These are phyloP conservation scores for Santalum album DNA, from an alignment of 164 flowering plant genomes.

Conservation along the genomic window DNA sequence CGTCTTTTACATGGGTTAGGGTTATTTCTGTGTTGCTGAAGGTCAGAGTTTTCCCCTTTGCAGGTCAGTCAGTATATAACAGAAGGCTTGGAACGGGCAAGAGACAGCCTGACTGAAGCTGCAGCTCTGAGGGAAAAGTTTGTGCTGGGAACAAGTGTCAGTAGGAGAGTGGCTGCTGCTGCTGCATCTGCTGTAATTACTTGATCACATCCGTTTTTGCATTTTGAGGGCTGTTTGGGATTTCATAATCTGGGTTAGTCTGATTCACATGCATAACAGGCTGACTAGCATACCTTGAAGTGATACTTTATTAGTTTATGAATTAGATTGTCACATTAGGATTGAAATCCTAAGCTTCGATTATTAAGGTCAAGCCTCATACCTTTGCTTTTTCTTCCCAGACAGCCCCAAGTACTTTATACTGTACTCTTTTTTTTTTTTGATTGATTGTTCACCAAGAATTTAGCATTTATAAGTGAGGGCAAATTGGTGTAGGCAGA, in stretches of 20 bases:
- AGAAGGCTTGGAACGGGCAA: constrained; percentile 89
- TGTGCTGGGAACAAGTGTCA: constrained; percentile 74
- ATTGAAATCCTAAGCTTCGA: not conserved
- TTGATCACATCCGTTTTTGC: constrained; percentile 11
- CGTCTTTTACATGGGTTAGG: not conserved
- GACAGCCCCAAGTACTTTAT: no score
- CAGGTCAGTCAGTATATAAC: constrained; percentile 90
- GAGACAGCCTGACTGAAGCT: constrained; percentile 92
- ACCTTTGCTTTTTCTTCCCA: no score
- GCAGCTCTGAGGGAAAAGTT: constrained; percentile 89
- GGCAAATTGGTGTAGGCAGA: constrained; percentile 60
- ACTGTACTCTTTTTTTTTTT: no score
- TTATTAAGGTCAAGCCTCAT: not conserved
- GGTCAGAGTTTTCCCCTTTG: constrained; percentile 8
- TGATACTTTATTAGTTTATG: not conserved
- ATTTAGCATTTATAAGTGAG: constrained; percentile 1
- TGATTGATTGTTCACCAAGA: constrained; percentile 5
- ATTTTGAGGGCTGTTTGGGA: not conserved
- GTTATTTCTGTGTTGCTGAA: not conserved
- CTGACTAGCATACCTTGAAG: not conserved
- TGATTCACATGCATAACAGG: not conserved
- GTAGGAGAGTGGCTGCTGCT: constrained; percentile 96
- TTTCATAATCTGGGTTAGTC: not conserved
- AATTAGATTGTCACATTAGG: not conserved
- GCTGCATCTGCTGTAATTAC: constrained; percentile 95